Evolutionary conservation across 305 asterid genomes (phyloP), one percentile per base, ranked within the genome.

Genomic region (Lippia alba): DNA sequence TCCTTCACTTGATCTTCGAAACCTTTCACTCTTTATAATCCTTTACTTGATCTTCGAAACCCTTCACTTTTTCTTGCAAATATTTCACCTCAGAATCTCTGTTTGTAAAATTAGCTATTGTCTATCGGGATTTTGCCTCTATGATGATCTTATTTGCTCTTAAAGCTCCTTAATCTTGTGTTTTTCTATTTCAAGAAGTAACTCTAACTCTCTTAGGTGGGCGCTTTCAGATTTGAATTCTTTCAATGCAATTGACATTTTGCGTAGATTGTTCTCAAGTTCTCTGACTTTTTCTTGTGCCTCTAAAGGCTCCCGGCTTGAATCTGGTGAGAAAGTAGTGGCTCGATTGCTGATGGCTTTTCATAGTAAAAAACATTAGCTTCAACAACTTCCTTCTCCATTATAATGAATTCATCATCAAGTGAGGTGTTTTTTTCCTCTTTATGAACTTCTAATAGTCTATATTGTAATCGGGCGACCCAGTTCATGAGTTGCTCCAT

Each of bases 51-150:
- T 75, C 85, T 78, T 94, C 97, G 36, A 94, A 87, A 69, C 74
- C 75, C 40, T 67, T 72, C 66, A 83, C 73, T 80, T 86, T 91
- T 68, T 86, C 91, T 9, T 78, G 76, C 82, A 94, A 63, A 30
- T 81, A 73, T 50, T 86, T 85, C 2, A 81, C 83, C 81, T 87
- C 89, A 8, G 82, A 78, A 71, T 87, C 93, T 81, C 84, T 85
- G 62, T 64, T 80, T 36, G 82, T 68, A 65, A 80, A 81, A 69
- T 76, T 84, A 15, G 84, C 78, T 16, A 79, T 24, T 12, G 86
- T 85, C 61, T 85, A 96, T 74, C 86, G 91, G 69, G 87, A 78
- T 75, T 91, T 86, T 34, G 78, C 64, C 93, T 80, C 58, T 82
- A 89, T 44, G 80, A 78, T 33, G 20, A 54, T 64, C 69, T 76